Conservation (phyloP, 2,329 filamentous ascomycete species). For the Pyricularia sp. region DNA sequence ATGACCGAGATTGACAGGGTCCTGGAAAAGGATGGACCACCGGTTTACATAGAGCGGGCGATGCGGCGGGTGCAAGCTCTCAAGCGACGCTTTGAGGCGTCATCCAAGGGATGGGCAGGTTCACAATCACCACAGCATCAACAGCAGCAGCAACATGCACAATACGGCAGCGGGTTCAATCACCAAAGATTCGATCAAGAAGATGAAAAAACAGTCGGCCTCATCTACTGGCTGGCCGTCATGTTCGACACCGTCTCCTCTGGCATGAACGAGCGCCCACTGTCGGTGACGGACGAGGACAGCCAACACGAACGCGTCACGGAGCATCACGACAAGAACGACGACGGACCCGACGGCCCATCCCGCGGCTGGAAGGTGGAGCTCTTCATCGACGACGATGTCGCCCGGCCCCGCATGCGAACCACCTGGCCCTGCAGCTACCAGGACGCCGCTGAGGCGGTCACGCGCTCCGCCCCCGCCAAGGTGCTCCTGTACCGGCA, state of each 20-base stretch:
- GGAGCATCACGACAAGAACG: slow-evolving; percentile 12
- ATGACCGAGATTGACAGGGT: slow-evolving; percentile 10
- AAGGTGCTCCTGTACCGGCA: slow-evolving; percentile 51
- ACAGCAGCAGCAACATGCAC: background rate
- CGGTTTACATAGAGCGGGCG: slow-evolving; percentile 26
- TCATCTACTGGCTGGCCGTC: slow-evolving; percentile 48
- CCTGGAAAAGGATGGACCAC: slow-evolving; percentile 18
- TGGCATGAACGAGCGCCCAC: slow-evolving; percentile 33
- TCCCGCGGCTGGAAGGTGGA: slow-evolving; percentile 18
- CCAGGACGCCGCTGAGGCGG: slow-evolving; percentile 35
- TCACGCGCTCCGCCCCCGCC: slow-evolving; percentile 44
- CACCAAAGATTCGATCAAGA: slow-evolving; percentile 5
- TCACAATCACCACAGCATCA: background rate
- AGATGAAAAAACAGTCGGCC: slow-evolving; percentile 33
- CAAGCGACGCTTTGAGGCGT: slow-evolving; percentile 22
- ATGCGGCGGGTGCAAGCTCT: slow-evolving; percentile 28
- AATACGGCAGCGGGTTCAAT: background rate
- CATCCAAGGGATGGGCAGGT: slow-evolving; percentile 8
- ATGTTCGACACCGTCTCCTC: slow-evolving; percentile 51
- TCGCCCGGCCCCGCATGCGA: slow-evolving; percentile 14
- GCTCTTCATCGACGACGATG: slow-evolving; percentile 24
- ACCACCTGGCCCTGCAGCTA: slow-evolving; percentile 42
- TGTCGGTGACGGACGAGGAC: slow-evolving; percentile 29
- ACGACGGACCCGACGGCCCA: slow-evolving; percentile 8
- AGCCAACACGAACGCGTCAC: slow-evolving; percentile 23